Evolutionary conservation across 2,329 filamentous ascomycete species (phyloP), one percentile per base, ranked within the genome.

Genomic region (Botryosphaeria dothidea): DNA sequence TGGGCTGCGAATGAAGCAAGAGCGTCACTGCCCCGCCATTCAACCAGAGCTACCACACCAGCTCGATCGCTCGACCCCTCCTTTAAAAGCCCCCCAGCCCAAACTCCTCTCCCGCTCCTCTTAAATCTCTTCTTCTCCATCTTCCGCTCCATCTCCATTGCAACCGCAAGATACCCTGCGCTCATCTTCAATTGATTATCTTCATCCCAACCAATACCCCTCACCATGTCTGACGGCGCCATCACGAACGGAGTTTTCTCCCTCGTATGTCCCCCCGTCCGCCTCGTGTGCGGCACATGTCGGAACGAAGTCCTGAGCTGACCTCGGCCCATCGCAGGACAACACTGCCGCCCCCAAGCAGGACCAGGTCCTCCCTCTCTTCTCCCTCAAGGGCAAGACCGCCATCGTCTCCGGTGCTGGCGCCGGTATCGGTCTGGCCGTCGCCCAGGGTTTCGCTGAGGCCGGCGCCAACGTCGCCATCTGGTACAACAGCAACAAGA

Each of bases 401-500:
- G 81, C 81, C 4, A 76, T 83, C 56, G 74, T 83, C 4, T 83
- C 82, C 5, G 82, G 82, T 38, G 81, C 80, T 60, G 81, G 81
- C 11, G 78, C 76, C 56, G 77, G 76, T 77, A 66, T 92, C 68
- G 90, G 90, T 46, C 48, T 65, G 17, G 60, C 46, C 21, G 62
- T 65, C 31, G 64, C 65, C 46, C 65, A 60, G 4, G 66, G 60
- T 43, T 61, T 64, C 64, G 66, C 65, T 29, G 66, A 67, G 62
- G 65, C 65, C 13, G 66, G 66, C 19, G 66, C 66, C 65, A 89
- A 91, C 69, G 87, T 92, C 23, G 89, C 88, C 29, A 86, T 91
- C 58, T 91, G 87, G 87, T 65, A 65, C 64, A 62, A 62, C 57
- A 56, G 56, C 57, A 62, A 65, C 56, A 65, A 65, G 64, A 92